phyloP scores from a whole-genome alignment of 371 early-diverging fungal species.

The Apophysomyces ossiformis region DNA sequence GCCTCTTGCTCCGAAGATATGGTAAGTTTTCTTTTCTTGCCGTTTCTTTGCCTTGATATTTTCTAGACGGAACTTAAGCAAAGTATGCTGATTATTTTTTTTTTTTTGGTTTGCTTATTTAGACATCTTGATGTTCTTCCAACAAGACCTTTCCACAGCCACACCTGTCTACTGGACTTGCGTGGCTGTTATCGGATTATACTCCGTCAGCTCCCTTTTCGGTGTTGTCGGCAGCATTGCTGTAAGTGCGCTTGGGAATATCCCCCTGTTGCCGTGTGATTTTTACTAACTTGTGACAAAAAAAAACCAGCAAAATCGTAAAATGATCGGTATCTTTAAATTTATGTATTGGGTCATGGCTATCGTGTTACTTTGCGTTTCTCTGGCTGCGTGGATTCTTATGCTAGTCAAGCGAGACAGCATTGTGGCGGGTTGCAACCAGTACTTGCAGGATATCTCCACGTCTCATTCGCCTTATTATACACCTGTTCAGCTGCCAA shows the following conservation, averaged over 20 bases:
- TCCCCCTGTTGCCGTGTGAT: neutral
- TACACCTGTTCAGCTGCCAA: conserved; percentile 31
- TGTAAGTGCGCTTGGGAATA: neutral
- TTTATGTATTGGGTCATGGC: conserved; percentile 37
- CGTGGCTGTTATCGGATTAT: conserved; percentile 21
- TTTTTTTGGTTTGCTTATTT: neutral
- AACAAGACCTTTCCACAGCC: conserved; percentile 9
- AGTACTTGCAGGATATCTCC: conserved; percentile 7
- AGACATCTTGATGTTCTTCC: conserved; percentile 13
- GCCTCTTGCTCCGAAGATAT: conserved; percentile 12
- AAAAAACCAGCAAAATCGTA: conserved; percentile 15
- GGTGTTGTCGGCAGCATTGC: conserved; percentile 22
- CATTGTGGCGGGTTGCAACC: conserved; percentile 15
- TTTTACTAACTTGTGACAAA: neutral
- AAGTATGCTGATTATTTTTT: neutral
- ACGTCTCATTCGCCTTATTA: conserved; percentile 12
- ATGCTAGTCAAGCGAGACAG: conserved; percentile 24
- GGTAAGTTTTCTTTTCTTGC: neutral
- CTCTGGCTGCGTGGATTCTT: conserved; percentile 28
- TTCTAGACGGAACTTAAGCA: too few relatives aligned
- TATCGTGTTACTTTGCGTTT: conserved; percentile 20
- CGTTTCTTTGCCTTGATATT: neutral
- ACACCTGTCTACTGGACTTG: conserved; percentile 24
- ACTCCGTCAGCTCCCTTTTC: conserved; percentile 16
- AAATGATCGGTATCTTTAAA: conserved; percentile 27